These are phyloP conservation scores for Pseudogymnoascus sp. DNA, from an alignment of 2,329 filamentous ascomycete species.

Conservation along the genomic window DNA sequence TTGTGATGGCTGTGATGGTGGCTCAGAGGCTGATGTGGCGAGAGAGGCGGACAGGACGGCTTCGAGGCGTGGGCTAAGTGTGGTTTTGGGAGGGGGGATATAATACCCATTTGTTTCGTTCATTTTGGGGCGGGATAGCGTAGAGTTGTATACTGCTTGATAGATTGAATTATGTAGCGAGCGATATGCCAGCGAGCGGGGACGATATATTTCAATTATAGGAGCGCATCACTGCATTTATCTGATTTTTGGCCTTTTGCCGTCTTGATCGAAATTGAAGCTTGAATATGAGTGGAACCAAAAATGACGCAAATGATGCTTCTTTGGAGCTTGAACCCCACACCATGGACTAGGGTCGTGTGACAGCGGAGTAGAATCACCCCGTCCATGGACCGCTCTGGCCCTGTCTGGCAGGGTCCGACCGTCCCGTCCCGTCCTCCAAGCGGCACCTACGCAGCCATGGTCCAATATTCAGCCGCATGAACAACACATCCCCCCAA, in stretches of 20 bases:
- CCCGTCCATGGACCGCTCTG: not conserved
- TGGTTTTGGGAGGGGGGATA: not conserved
- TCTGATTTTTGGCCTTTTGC: not conserved
- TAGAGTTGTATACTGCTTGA: conserved; percentile 1
- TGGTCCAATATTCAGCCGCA: conserved; percentile 1
- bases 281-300: too few species aligned
- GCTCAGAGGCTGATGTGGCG: conserved; percentile 11
- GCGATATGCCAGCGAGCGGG: not conserved
- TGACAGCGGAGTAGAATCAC: not conserved
- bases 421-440: not conserved
- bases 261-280: too few species aligned
- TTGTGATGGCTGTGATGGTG: not conserved
- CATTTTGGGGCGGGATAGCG: conserved; percentile 4
- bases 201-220: not conserved
- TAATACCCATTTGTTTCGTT: conserved; percentile 6
- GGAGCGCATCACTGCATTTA: not conserved
- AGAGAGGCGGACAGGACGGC: conserved; percentile 31
- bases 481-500: not conserved
- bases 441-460: not conserved
- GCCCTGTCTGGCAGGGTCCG: not conserved
- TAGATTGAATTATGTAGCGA: conserved; percentile 7
- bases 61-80: conserved; percentile 34
- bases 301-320: too few species aligned
- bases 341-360: not conserved
- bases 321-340: not conserved